A percentile compares a stretch with the other conserved stretches of the same genome.
These are phyloP conservation scores for Cyphellophora europaea DNA, from an alignment of 2,329 filamentous ascomycete genomes.

Conservation along the genomic window DNA sequence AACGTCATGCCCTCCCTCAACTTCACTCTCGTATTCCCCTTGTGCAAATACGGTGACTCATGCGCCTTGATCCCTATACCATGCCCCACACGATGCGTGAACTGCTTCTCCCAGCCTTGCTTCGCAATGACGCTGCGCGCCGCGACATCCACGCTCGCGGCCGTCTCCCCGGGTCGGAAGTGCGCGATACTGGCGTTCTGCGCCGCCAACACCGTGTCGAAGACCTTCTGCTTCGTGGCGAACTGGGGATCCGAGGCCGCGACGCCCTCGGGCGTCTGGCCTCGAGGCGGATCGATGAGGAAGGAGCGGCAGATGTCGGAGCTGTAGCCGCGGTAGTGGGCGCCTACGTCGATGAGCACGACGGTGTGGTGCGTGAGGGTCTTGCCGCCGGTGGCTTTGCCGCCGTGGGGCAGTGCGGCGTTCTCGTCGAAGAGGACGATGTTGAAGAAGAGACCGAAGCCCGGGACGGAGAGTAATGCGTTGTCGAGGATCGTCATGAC, in stretches of 20 bases:
- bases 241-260: no score
- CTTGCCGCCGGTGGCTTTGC: slow-evolving; percentile 33
- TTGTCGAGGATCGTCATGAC: slow-evolving; percentile 48
- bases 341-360: slow-evolving; percentile 54
- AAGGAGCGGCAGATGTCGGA: slow-evolving; percentile 57
- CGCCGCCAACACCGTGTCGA: slow-evolving; percentile 44
- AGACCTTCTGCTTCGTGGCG: neutral
- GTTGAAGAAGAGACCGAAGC: slow-evolving; percentile 52
- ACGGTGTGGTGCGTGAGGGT: slow-evolving; percentile 46
- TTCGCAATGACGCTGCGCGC: slow-evolving; percentile 48
- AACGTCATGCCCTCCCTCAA: slow-evolving; percentile 53
- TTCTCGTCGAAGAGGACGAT: slow-evolving; percentile 51
- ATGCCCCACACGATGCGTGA: slow-evolving; percentile 55
- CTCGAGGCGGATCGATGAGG: slow-evolving; percentile 25
- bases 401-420: slow-evolving; percentile 31
- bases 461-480: slow-evolving; percentile 40
- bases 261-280: neutral
- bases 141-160: slow-evolving; percentile 52
- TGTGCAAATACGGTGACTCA: slow-evolving; percentile 56
- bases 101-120: slow-evolving; percentile 49
- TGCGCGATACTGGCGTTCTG: slow-evolving; percentile 46
- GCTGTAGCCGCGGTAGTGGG: slow-evolving; percentile 53
- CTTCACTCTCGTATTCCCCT: slow-evolving; percentile 42
- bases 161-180: slow-evolving; percentile 43
- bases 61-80: slow-evolving; percentile 60